Evolutionary conservation across 2,329 filamentous ascomycete species (phyloP).

Genomic region (Fusarium veterinarium): DNA sequence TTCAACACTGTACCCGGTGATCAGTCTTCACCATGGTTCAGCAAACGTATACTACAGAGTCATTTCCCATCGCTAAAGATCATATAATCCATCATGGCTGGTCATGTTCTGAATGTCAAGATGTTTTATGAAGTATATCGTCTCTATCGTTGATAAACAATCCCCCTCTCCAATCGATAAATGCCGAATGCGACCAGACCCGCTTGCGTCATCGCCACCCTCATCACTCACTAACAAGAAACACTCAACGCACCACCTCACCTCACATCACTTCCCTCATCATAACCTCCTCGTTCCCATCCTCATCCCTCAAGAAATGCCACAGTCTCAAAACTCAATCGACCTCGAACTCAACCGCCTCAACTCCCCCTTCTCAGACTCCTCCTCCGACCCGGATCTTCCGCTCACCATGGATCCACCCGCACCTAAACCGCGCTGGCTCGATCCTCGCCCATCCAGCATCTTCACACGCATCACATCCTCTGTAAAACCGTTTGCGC

Average conservation of each 20-base stretch:
- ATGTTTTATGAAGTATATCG: rapidly evolving
- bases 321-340: conserved; percentile 1
- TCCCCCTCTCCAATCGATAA: neutral
- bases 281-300: neutral
- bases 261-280: neutral
- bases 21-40: neutral
- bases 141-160: neutral
- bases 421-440: conserved; percentile 39
- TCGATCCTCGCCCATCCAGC: conserved; percentile 28
- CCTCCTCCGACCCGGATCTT: conserved; percentile 30
- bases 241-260: neutral
- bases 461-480: conserved; percentile 24
- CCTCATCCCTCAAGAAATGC: conserved; percentile 12
- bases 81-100: rapidly evolving
- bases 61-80: neutral
- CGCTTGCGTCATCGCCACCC: conserved; percentile 24
- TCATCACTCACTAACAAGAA: conserved; percentile 5
- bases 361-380: conserved; percentile 4
- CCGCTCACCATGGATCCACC: conserved; percentile 31
- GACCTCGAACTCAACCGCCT: conserved; percentile 33
- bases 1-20: rapidly evolving
- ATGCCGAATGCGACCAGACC: neutral
- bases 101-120: rapidly evolving
- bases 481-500: conserved; percentile 16
- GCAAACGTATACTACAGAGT: rapidly evolving